Conservation (phyloP, 176 grass and related monocot genomes). For the Carex scoparia region DNA sequence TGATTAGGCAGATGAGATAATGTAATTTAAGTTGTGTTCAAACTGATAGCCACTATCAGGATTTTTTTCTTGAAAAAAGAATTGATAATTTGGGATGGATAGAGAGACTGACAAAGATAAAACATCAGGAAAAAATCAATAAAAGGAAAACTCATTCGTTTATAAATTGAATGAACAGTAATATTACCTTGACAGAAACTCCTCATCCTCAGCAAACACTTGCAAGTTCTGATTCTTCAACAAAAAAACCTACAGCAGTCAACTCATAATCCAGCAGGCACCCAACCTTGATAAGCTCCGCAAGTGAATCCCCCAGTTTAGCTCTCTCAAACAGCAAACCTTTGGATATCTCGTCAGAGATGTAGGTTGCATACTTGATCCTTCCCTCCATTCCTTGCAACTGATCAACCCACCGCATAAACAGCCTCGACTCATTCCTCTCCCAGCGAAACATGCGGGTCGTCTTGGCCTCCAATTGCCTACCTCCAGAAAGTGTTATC, state of each 20-base stretch:
- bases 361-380: constrained; percentile 45
- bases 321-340: constrained; percentile 55
- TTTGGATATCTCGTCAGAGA: constrained; percentile 45
- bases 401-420: constrained; percentile 1
- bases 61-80: no score
- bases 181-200: constrained; percentile 1
- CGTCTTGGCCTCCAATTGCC: constrained; percentile 1
- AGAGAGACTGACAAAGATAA: no score
- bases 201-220: constrained; percentile 57
- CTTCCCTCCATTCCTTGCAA: constrained; percentile 16
- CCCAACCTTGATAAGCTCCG: constrained; percentile 43
- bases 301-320: constrained; percentile 37
- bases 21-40: no score
- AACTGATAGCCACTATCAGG: no score
- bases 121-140: not conserved
- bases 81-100: not conserved
- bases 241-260: constrained; percentile 39
- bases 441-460: constrained; percentile 53
- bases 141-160: not conserved
- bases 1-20: no score
- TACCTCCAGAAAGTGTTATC: constrained; percentile 29
- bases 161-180: not conserved
- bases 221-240: constrained; percentile 57
- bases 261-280: constrained; percentile 50
- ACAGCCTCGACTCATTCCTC: constrained; percentile 33